Base-by-base conservation (phyloP, 805 yeast genomes). In the Hanseniaspora valbyensis region DNA sequence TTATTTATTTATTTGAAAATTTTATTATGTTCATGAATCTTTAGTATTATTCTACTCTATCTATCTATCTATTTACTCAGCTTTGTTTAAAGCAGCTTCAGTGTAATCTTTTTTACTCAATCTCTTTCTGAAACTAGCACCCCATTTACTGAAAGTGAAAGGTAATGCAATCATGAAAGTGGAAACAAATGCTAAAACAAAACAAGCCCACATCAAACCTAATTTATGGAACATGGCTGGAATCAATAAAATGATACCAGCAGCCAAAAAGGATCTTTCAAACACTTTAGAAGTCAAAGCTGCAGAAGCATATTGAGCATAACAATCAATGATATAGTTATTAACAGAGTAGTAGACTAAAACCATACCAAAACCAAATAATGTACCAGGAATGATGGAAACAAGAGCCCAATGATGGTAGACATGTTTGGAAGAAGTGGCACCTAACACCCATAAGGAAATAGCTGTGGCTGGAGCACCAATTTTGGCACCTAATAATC, bases 261-360 rank as follows among this genome's bases (percentile, higher is more conserved):
- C 89, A 19, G 87, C 83, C 26, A 48, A 33, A 13, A 48, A 48
- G 58, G 82, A 74, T 71, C 94, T 75, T 58, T 83, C 69, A 59
- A 83, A 83, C 28, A 83, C 90, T 62, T 83, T 83, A 4, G 90
- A 82, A 14, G 90, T 90, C 57, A 83, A 70, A 0, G 92, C 92
- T 53, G 81, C 73, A 8, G 92, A 87, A 4, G 90, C 89, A 60
- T 74, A 81, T 60, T 81, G 78, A 49, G 86, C 82, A 66, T 88
- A 87, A 36, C 95, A 83, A 66, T 88, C 96, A 62, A 88, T 85
- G 66, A 88, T 89, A 61, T 89, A 86, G 67, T 83, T 83, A 68
- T 83, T 73, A 58, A 82, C 74, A 4, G 88, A 74, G 62, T 84
- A 81, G 68, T 84, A 85, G 51, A 85, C 75, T 61, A 84, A 70